Conservation (phyloP, 2,329 filamentous ascomycete species). For the Diaporthe amygdali region DNA sequence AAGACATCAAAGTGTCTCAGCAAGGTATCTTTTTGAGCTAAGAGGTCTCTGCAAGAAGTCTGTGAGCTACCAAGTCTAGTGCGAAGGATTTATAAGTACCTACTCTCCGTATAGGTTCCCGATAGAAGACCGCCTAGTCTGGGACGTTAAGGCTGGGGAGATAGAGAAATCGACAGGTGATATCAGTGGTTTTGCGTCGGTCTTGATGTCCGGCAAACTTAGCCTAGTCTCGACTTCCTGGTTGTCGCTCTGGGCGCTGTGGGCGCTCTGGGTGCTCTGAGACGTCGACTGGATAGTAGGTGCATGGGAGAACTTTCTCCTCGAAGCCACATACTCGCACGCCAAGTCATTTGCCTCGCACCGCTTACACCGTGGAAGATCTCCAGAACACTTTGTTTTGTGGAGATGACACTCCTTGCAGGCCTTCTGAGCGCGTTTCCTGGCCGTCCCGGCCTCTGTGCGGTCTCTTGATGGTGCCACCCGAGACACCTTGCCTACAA, state of each 20-base stretch:
- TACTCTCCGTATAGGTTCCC: conserved; percentile 15
- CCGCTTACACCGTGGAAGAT: conserved; percentile 44
- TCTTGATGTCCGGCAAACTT: neutral
- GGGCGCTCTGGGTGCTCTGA: no score
- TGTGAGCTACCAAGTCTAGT: neutral
- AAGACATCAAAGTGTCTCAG: conserved; percentile 44
- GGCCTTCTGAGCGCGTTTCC: conserved; percentile 48
- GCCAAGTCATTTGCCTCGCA: conserved; percentile 40
- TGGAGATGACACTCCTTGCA: conserved; percentile 47
- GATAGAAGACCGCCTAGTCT: neutral
- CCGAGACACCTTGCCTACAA: conserved; percentile 38
- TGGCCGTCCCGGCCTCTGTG: conserved; percentile 47
- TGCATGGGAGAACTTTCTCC: conserved; percentile 43
- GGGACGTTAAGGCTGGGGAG: conserved; percentile 11
- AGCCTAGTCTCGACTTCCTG: conserved; percentile 2
- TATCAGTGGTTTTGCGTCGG: neutral
- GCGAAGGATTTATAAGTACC: neutral
- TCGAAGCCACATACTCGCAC: conserved; percentile 46
- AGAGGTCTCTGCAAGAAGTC: conserved; percentile 32
- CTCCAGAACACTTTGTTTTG: conserved; percentile 50
- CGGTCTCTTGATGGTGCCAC: conserved; percentile 46
- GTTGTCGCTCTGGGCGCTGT: neutral
- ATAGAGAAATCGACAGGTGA: neutral
- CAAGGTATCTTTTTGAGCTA: conserved; percentile 41
- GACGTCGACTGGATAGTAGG: conserved; percentile 23